Evolutionary conservation across 2,329 filamentous ascomycete genomes (phyloP).

Genomic region (Phialocephala subalpina): DNA sequence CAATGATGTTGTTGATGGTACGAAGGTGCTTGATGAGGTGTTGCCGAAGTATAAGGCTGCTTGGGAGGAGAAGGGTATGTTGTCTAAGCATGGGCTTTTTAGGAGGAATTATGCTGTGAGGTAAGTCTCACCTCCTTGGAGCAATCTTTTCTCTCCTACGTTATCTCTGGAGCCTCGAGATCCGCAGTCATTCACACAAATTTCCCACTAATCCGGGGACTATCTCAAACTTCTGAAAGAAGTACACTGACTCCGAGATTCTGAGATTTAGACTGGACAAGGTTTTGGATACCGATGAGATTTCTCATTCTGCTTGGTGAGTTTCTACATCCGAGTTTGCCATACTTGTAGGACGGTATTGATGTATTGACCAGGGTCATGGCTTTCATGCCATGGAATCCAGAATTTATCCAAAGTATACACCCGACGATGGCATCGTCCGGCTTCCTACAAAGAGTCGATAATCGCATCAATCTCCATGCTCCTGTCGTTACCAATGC

Average conservation of each 20-base stretch:
- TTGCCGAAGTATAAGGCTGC: background rate
- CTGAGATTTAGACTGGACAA: too few species aligned
- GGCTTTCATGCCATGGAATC: background rate
- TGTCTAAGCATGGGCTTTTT: background rate
- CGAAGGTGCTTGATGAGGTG: background rate
- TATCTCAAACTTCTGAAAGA: too few species aligned
- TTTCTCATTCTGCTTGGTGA: background rate
- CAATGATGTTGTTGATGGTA: background rate
- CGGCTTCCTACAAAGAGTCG: background rate
- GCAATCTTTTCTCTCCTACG: too few species aligned
- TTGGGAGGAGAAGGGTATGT: background rate
- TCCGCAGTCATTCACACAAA: too few species aligned
- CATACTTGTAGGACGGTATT: too few species aligned
- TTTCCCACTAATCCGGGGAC: too few species aligned
- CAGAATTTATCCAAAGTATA: background rate
- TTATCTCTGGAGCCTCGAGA: too few species aligned
- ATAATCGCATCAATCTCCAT: background rate
- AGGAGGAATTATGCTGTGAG: background rate
- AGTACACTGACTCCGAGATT: too few species aligned
- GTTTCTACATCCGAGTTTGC: too few species aligned
- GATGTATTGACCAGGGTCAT: background rate
- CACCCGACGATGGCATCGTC: background rate
- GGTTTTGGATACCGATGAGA: background rate
- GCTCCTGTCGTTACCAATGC: background rate
- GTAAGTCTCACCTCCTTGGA: too few species aligned